A percentile compares a stretch with the other conserved stretches of the same genome.
phyloP scores from a whole-genome alignment of 2,329 filamentous ascomycete genomes.

The Hymenotorrendiella dingleyae region DNA sequence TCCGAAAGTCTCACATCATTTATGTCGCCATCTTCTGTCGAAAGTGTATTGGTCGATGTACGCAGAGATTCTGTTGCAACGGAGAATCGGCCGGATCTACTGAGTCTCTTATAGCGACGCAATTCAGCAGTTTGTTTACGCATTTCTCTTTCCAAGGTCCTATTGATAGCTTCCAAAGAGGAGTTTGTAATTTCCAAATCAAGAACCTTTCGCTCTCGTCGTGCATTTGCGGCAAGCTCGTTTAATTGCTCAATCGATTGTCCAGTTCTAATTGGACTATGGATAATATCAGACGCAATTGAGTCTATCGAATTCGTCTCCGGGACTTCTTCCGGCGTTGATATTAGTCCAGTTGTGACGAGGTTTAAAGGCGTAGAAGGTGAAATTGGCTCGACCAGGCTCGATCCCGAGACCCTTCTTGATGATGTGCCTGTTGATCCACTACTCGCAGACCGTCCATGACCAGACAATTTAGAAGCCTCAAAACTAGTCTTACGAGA shows the following conservation, averaged over 20 bases:
- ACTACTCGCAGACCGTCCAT: conserved; percentile 25
- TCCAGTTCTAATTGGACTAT: conserved; percentile 52
- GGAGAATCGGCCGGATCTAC: conserved; percentile 70
- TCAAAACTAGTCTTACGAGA: conserved; percentile 22
- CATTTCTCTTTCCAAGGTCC: conserved; percentile 84
- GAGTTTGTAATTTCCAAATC: conserved; percentile 97
- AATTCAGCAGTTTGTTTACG: conserved; percentile 87
- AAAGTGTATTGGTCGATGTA: conserved; percentile 39
- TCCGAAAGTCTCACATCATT: conserved; percentile 37
- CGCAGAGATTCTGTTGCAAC: conserved; percentile 43
- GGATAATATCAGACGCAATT: conserved; percentile 6
- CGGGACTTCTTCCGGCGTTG: conserved; percentile 20
- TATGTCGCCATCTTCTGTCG: conserved; percentile 37
- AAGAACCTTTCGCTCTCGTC: conserved; percentile 88
- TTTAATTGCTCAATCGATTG: conserved; percentile 55
- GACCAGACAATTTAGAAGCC: conserved; percentile 12
- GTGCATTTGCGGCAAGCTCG: conserved; percentile 79
- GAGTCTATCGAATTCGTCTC: conserved; percentile 8
- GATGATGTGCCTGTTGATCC: conserved; percentile 20
- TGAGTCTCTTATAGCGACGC: conserved; percentile 78
- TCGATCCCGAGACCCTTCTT: conserved; percentile 21
- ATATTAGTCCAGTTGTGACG: conserved; percentile 15
- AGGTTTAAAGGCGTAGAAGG: conserved; percentile 18
- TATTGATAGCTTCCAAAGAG: conserved; percentile 89
- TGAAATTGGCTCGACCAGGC: conserved; percentile 11